Evolutionary conservation across 257 asterid species (phyloP).

Genomic region (Ilex asprella): DNA sequence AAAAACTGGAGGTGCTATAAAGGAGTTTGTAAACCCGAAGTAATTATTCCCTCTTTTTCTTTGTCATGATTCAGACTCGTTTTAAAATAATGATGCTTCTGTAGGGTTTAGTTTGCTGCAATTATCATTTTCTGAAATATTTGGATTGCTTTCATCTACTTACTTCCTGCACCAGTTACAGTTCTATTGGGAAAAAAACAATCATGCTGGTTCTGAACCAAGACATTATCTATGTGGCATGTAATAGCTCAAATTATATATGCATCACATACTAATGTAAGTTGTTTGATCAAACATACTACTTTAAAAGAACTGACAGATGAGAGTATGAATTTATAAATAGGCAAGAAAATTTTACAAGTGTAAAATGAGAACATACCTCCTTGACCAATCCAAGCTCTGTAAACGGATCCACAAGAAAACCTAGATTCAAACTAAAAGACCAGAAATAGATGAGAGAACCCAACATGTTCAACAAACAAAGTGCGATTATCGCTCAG

Average conservation of each 20-base stretch:
- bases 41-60: constrained; percentile 22
- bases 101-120: not conserved
- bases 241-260: not conserved
- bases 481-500: no score
- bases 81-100: not conserved
- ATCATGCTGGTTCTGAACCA: not conserved
- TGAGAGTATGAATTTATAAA: no score
- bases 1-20: constrained; percentile 84
- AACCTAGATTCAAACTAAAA: no score
- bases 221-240: not conserved
- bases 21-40: constrained; percentile 99
- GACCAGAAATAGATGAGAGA: not conserved
- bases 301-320: not conserved
- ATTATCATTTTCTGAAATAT: not conserved
- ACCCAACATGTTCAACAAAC: not conserved
- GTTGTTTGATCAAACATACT: not conserved
- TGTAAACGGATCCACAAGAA: no score
- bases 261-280: not conserved
- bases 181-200: not conserved
- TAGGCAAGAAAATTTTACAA: no score
- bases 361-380: no score
- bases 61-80: not conserved
- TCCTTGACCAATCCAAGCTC: no score
- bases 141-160: not conserved
- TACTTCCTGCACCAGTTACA: not conserved